A percentile compares a stretch with the other conserved stretches of the same genome.
Conservation (phyloP, 106 monocot genomes). For the Allium cepa region DNA sequence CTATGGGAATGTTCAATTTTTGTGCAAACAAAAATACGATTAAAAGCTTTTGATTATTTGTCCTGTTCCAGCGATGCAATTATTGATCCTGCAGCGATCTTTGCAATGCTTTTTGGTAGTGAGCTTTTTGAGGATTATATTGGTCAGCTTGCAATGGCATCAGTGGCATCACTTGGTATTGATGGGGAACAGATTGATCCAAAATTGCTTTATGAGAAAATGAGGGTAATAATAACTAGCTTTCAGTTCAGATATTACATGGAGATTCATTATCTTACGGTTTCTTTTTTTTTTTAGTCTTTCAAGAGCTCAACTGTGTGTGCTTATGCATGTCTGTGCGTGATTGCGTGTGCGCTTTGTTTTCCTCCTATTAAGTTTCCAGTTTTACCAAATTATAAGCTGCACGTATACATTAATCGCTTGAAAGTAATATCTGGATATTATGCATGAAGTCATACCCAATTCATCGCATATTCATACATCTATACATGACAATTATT, state of each 20-base stretch:
- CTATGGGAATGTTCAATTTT: not conserved
- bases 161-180: constrained; percentile 89
- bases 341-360: no score
- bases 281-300: no score
- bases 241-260: not conserved
- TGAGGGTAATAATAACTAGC: constrained; percentile 49
- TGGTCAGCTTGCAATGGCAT: constrained; percentile 97
- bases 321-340: no score
- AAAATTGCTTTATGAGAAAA: constrained; percentile 80
- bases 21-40: not conserved
- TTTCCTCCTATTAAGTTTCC: no score
- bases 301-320: no score
- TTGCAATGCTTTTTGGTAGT: constrained; percentile 99
- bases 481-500: no score
- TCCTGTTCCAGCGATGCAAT: constrained; percentile 59
- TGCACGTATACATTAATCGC: no score
- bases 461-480: no score
- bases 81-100: constrained; percentile 97
- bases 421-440: no score
- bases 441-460: no score
- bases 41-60: not conserved
- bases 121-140: constrained; percentile 98
- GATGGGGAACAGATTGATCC: constrained; percentile 85
- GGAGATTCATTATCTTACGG: no score
- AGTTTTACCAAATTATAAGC: no score